These are phyloP conservation scores for Hyaloscypha bicolor DNA, from an alignment of 495 filamentous ascomycete species.

Conservation along the genomic window DNA sequence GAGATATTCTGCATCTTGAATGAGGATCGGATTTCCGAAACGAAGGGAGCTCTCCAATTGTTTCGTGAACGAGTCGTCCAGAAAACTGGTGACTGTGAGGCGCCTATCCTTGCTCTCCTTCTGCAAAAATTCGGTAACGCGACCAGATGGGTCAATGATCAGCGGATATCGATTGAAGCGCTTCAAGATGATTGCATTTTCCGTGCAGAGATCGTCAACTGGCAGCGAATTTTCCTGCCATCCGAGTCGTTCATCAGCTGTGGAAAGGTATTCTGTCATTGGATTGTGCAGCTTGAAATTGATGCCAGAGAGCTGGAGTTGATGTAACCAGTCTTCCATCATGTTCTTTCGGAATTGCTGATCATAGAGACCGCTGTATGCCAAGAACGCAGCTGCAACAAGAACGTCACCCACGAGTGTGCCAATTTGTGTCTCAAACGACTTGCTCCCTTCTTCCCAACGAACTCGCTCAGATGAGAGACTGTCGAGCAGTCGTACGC, in stretches of 20 bases:
- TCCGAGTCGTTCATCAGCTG: constrained; percentile 88
- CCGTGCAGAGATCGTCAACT: constrained; percentile 98
- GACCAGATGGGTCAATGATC: constrained; percentile 96
- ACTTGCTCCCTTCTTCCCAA: constrained; percentile 97
- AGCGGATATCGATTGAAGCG: constrained; percentile 97
- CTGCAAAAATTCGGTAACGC: constrained; percentile 91
- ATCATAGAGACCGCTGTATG: constrained; percentile 97
- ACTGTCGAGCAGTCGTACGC: constrained; percentile 90
- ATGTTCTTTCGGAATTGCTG: constrained; percentile 97
- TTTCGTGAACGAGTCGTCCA: constrained; percentile 97
- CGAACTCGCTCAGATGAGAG: constrained; percentile 87
- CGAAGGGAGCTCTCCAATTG: constrained; percentile 94
- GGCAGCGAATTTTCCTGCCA: constrained; percentile 97
- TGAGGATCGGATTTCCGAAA: constrained; percentile 97
- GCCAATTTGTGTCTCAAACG: constrained; percentile 95
- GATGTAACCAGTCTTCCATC: constrained; percentile 95
- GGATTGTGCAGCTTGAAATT: constrained; percentile 92
- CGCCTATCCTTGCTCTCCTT: constrained; percentile 91
- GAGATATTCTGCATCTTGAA: constrained; percentile 96
- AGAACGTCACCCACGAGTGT: constrained; percentile 95
- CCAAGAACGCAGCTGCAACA: constrained; percentile 92
- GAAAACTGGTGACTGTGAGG: constrained; percentile 95
- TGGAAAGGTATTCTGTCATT: constrained; percentile 94
- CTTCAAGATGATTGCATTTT: constrained; percentile 97
- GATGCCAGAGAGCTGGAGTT: constrained; percentile 87